phyloP scores from a whole-genome alignment of 495 filamentous ascomycete species.

The Symbiotaphrina buchneri region DNA sequence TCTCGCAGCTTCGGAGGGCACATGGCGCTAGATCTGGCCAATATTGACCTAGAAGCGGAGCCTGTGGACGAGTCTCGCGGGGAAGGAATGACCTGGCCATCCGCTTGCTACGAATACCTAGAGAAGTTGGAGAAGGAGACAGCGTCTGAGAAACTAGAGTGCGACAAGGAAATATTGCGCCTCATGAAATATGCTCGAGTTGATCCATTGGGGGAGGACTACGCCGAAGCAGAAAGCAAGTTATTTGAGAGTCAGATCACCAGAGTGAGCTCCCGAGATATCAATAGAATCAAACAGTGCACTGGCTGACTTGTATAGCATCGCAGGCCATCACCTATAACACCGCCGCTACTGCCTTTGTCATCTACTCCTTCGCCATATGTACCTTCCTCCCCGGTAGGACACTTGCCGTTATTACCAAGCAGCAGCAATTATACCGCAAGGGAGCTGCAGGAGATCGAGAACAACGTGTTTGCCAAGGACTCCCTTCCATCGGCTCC shows the following conservation, averaged over 20 bases:
- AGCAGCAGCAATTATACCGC: constrained; percentile 20
- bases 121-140: constrained; percentile 5
- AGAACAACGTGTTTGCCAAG: constrained; percentile 9
- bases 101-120: background rate
- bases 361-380: constrained; percentile 16
- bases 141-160: constrained; percentile 11
- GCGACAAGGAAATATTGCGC: too few relatives aligned
- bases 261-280: too few relatives aligned
- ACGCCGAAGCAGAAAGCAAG: too few relatives aligned
- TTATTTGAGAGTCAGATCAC: too few relatives aligned
- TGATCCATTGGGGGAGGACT: too few relatives aligned
- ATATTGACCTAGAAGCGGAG: background rate
- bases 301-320: constrained; percentile 11
- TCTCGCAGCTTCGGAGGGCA: constrained; percentile 9
- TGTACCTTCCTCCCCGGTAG: constrained; percentile 20
- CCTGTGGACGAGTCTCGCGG: constrained; percentile 3
- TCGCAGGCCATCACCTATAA: constrained; percentile 17
- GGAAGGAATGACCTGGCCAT: constrained; percentile 3
- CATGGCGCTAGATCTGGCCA: background rate
- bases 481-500: too few relatives aligned
- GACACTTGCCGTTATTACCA: constrained; percentile 28
- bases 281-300: constrained; percentile 1
- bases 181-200: too few relatives aligned
- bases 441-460: constrained; percentile 22
- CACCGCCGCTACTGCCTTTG: constrained; percentile 34